These are phyloP conservation scores for Lasiosphaeria ovina DNA, from an alignment of 495 filamentous ascomycete species.

Conservation along the genomic window DNA sequence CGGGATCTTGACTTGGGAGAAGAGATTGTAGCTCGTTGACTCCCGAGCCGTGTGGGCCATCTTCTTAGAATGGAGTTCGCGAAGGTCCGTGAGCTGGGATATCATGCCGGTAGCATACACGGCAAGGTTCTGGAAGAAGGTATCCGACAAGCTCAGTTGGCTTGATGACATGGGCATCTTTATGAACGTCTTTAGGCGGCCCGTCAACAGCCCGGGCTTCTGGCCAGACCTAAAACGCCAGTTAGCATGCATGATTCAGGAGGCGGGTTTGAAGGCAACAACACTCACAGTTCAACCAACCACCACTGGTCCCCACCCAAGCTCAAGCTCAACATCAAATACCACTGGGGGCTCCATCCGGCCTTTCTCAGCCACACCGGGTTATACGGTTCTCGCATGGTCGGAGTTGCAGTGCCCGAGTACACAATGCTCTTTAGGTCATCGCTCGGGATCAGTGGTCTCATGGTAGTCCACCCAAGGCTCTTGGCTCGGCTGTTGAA, in stretches of 20 bases:
- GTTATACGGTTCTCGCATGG: slow-evolving; percentile 50
- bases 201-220: slow-evolving; percentile 15
- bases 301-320: slow-evolving; percentile 76
- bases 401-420: slow-evolving; percentile 24
- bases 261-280: slow-evolving; percentile 3
- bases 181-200: slow-evolving; percentile 31
- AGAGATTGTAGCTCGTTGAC: slow-evolving; percentile 24
- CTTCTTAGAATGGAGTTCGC: slow-evolving; percentile 39
- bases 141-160: slow-evolving; percentile 32
- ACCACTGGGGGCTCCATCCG: slow-evolving; percentile 65
- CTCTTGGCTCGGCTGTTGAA: slow-evolving; percentile 58
- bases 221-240: slow-evolving; percentile 13
- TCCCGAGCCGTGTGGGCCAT: slow-evolving; percentile 29
- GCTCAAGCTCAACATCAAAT: slow-evolving; percentile 64
- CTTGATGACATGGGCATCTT: slow-evolving; percentile 38
- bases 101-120: slow-evolving; percentile 41
- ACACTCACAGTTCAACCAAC: slow-evolving; percentile 60
- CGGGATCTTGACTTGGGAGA: slow-evolving; percentile 40
- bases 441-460: slow-evolving; percentile 53
- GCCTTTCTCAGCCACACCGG: slow-evolving; percentile 62
- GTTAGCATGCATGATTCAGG: not conserved
- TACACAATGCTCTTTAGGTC: slow-evolving; percentile 60
- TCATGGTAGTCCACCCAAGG: slow-evolving; percentile 59
- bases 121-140: slow-evolving; percentile 41
- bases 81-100: slow-evolving; percentile 43